A percentile compares a stretch with the other conserved stretches of the same genome.
phyloP scores from a whole-genome alignment of 345 rosid species.

The Eutrema yunnanense region DNA sequence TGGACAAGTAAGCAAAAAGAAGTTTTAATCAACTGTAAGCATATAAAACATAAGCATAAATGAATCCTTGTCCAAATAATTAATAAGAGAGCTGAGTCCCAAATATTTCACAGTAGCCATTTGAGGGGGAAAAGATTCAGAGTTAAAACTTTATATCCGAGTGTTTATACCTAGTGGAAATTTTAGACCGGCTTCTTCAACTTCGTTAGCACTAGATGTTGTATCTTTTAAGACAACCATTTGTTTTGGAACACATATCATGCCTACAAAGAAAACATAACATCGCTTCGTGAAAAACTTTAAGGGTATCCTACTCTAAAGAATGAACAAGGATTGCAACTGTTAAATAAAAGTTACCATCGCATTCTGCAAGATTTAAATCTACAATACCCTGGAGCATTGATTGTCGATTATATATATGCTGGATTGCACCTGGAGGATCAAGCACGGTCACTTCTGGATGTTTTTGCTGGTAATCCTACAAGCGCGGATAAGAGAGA shows the following conservation, averaged over 20 bases:
- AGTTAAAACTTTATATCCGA: neutral
- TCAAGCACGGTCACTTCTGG: slow-evolving; percentile 80
- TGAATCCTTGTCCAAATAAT: neutral
- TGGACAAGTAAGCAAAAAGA: slow-evolving; percentile 25
- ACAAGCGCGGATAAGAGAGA: slow-evolving; percentile 24
- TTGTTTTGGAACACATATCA: slow-evolving; percentile 69
- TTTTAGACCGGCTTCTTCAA: slow-evolving; percentile 57
- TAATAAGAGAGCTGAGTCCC: too few relatives aligned
- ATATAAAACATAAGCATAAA: neutral
- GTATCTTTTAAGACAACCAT: slow-evolving; percentile 61
- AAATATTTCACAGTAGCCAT: neutral
- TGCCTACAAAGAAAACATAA: slow-evolving; percentile 43
- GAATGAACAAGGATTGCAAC: neutral
- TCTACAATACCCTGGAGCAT: slow-evolving; percentile 85
- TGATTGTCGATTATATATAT: slow-evolving; percentile 63
- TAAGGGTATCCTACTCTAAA: neutral
- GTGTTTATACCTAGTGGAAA: slow-evolving; percentile 60
- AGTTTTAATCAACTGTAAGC: neutral
- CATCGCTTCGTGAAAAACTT: slow-evolving; percentile 7
- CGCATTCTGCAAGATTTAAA: slow-evolving; percentile 49
- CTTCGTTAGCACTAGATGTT: slow-evolving; percentile 49
- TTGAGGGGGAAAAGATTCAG: neutral
- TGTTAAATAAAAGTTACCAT: slow-evolving; percentile 38
- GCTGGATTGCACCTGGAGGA: slow-evolving; percentile 77
- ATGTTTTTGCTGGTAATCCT: slow-evolving; percentile 70